These are phyloP conservation scores for Tephrocybe sp. DNA, from an alignment of 768 basidiomycete species.

Conservation along the genomic window DNA sequence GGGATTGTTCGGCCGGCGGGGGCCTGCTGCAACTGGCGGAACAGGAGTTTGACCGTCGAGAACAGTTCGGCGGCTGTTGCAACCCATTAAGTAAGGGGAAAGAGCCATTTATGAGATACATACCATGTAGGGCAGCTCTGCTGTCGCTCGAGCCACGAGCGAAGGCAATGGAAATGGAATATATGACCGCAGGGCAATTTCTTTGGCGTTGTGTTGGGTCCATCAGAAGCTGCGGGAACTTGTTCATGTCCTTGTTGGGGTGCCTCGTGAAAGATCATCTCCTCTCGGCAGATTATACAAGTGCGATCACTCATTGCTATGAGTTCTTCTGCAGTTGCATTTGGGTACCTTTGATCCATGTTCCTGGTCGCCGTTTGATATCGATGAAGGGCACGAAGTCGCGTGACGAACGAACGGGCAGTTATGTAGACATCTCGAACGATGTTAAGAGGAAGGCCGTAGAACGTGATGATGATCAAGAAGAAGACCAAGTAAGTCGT, in stretches of 20 bases:
- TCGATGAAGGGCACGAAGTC: constrained; percentile 83
- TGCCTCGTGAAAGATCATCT: constrained; percentile 57
- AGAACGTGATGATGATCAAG: constrained; percentile 88
- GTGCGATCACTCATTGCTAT: constrained; percentile 80
- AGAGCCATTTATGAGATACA: constrained; percentile 24
- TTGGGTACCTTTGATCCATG: constrained; percentile 95
- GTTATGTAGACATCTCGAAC: constrained; percentile 97
- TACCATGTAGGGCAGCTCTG: constrained; percentile 99
- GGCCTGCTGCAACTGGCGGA: constrained; percentile 24
- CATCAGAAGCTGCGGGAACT: constrained; percentile 42
- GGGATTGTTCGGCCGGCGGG: constrained; percentile 28
- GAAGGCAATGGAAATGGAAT: constrained; percentile 96
- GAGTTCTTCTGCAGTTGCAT: constrained; percentile 86
- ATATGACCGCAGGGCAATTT: constrained; percentile 95
- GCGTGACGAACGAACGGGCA: constrained; percentile 84
- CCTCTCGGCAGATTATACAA: constrained; percentile 98
- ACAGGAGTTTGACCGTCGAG: constrained; percentile 47
- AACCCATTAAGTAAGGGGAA: constrained; percentile 13
- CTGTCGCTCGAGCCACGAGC: constrained; percentile 97
- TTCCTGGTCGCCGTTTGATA: constrained; percentile 94
- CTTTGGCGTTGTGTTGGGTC: constrained; percentile 94
- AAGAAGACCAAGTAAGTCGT: constrained; percentile 93
- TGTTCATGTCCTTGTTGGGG: constrained; percentile 20
- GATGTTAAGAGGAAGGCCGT: constrained; percentile 94
- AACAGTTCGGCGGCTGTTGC: constrained; percentile 70